Conservation (phyloP, 352 stramenopile species). For the Globisporangium perplexum region DNA sequence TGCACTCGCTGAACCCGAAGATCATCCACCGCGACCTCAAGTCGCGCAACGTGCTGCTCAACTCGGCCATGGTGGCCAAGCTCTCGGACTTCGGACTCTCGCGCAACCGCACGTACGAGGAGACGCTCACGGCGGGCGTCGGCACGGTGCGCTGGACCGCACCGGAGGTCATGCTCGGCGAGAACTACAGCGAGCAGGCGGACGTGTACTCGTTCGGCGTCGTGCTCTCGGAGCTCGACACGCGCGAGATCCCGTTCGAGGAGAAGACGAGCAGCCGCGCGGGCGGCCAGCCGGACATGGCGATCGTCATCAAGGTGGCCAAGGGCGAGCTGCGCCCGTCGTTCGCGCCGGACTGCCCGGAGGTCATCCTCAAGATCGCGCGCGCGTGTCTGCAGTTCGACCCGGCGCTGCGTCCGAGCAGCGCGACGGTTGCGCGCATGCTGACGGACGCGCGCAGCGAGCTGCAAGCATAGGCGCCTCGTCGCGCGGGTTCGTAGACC, state of each 20-base stretch:
- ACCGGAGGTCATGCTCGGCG: constrained; percentile 83
- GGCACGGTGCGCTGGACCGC: constrained; percentile 84
- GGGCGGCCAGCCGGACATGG: constrained; percentile 64
- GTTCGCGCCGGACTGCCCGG: constrained; percentile 37
- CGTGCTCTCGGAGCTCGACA: constrained; percentile 83
- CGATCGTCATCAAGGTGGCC: constrained; percentile 75
- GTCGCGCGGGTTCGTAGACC: neutral
- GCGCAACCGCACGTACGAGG: constrained; percentile 80
- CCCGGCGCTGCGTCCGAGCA: constrained; percentile 69
- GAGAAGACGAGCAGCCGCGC: constrained; percentile 72
- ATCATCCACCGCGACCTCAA: constrained; percentile 86
- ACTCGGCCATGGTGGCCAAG: constrained; percentile 76
- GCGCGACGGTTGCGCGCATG: constrained; percentile 68
- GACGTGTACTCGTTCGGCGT: constrained; percentile 89
- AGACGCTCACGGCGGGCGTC: constrained; percentile 78
- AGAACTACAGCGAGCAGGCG: constrained; percentile 83
- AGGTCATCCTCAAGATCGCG: constrained; percentile 63
- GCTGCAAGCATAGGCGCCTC: constrained; percentile 25
- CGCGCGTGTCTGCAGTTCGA: constrained; percentile 85
- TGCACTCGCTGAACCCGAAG: constrained; percentile 78
- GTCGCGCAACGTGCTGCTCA: constrained; percentile 78
- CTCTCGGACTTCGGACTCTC: constrained; percentile 81
- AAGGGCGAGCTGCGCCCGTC: constrained; percentile 77
- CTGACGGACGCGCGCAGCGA: constrained; percentile 64
- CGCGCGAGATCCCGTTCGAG: constrained; percentile 84